Conservation (phyloP, 2,329 filamentous ascomycete genomes). For the Exophiala viscosa region DNA sequence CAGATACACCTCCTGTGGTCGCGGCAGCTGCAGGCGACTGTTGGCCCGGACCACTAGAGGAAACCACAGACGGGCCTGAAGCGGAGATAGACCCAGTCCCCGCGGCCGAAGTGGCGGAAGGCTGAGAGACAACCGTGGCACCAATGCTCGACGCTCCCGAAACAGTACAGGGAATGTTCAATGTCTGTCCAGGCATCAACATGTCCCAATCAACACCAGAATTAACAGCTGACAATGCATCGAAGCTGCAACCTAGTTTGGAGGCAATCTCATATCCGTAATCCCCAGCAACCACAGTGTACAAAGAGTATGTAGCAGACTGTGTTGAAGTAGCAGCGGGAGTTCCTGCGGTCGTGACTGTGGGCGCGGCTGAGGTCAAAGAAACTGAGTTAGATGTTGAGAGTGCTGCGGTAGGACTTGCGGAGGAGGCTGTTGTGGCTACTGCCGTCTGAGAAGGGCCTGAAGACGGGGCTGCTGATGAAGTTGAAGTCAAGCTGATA, state of each 20-base stretch:
- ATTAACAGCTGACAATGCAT: conserved; percentile 21
- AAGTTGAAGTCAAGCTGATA: background rate
- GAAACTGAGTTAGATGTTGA: conserved; percentile 5
- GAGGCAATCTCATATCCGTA: conserved; percentile 17
- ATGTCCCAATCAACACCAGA: conserved; percentile 21
- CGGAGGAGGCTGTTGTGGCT: background rate
- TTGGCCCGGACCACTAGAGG: background rate
- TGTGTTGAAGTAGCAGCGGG: conserved; percentile 5
- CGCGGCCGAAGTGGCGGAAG: background rate
- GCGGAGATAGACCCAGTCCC: background rate
- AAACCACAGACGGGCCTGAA: background rate
- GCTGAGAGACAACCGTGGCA: background rate
- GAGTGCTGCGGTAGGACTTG: background rate
- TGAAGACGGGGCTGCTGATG: background rate
- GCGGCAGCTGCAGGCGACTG: background rate
- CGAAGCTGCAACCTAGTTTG: conserved; percentile 17
- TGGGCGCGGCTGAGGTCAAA: background rate
- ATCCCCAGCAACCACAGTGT: conserved; percentile 21
- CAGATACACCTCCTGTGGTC: background rate
- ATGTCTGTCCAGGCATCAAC: conserved; percentile 16
- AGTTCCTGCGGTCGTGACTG: background rate
- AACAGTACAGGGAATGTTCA: conserved; percentile 14
- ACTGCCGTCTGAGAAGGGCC: background rate
- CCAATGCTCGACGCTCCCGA: background rate
- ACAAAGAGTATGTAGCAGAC: conserved; percentile 1